Conservation (phyloP, 345 rosid genomes). For the Firmiana major region DNA sequence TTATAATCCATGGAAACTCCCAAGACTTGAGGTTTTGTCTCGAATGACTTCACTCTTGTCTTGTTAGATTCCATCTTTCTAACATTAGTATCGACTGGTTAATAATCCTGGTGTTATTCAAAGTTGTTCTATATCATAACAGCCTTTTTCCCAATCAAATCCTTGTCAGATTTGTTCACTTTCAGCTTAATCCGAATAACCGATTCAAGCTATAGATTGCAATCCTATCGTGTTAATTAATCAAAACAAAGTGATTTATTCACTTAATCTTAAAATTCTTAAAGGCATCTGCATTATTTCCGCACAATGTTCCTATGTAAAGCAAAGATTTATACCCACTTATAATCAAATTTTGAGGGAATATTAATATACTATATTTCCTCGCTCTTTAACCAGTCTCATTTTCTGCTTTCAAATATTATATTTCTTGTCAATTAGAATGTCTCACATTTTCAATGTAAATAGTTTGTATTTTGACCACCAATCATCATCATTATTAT, state of each 20-base stretch:
- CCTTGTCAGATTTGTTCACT: not conserved
- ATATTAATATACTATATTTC: too few species aligned
- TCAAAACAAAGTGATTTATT: not conserved
- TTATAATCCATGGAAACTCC: not conserved
- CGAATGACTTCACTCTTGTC: not conserved
- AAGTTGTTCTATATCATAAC: not conserved
- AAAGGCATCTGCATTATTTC: not conserved
- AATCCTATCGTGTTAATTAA: not conserved
- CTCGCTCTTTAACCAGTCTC: not conserved
- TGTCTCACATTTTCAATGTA: too few species aligned
- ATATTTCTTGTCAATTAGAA: too few species aligned
- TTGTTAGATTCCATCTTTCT: not conserved
- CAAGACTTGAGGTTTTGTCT: not conserved
- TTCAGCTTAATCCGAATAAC: not conserved
- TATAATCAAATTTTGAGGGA: too few species aligned
- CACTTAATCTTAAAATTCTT: constrained; percentile 1
- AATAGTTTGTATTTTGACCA: too few species aligned
- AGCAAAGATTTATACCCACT: too few species aligned
- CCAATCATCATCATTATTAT: too few species aligned
- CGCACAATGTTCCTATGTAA: not conserved
- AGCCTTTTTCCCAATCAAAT: not conserved
- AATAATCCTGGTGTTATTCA: not conserved
- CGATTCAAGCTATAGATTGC: not conserved
- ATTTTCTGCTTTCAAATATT: not conserved
- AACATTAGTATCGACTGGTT: not conserved